Conservation (phyloP, 257 asterid genomes). For the Solanum dulcamara region DNA sequence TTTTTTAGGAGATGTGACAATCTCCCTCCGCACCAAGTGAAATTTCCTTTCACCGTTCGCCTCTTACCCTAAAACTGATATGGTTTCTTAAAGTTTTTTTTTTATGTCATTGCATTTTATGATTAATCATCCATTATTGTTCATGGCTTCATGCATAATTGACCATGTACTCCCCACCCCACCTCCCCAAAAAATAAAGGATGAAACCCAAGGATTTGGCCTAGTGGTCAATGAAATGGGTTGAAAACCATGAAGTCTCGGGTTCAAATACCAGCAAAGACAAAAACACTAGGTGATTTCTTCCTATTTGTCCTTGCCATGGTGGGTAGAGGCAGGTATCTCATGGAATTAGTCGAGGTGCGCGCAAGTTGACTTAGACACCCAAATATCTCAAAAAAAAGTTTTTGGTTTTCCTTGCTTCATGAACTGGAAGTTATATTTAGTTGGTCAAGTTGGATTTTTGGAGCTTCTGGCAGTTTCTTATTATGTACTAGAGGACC, state of each 20-base stretch:
- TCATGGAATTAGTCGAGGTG: background rate
- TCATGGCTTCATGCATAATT: background rate
- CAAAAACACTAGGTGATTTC: background rate
- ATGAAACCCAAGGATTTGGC: background rate
- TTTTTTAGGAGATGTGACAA: background rate
- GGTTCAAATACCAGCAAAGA: background rate
- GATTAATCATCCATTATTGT: background rate
- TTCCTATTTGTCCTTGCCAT: background rate
- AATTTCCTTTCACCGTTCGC: background rate
- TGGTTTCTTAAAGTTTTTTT: background rate
- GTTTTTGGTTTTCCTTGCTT: background rate
- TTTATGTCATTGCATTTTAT: background rate
- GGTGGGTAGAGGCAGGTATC: background rate
- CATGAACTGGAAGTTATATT: background rate
- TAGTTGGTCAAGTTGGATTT: background rate
- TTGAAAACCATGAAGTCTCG: background rate
- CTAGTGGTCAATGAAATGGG: background rate
- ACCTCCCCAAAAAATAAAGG: background rate
- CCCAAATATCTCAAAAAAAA: background rate
- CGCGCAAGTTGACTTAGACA: background rate
- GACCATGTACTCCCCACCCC: background rate
- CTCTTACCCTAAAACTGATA: background rate
- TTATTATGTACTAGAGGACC: background rate
- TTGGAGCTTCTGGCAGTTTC: background rate
- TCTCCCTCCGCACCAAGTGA: background rate